These are phyloP conservation scores for Huiozyma naganishii DNA, from an alignment of 805 yeast genomes.

Conservation along the genomic window DNA sequence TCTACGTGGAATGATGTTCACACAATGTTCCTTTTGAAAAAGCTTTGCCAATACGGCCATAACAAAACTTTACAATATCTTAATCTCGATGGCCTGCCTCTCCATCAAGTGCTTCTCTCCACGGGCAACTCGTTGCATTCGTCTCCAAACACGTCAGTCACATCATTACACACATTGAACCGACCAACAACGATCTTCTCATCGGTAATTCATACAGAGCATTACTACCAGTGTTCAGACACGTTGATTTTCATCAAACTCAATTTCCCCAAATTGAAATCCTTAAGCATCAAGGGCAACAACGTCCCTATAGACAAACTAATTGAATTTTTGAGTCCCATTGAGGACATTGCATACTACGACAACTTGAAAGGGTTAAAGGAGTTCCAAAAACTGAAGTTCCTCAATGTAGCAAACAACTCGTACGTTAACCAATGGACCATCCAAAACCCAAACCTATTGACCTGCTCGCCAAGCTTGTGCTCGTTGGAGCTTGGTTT, in stretches of 20 bases:
- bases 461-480: constrained; percentile 38
- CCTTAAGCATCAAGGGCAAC: constrained; percentile 29
- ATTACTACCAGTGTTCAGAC: constrained; percentile 23
- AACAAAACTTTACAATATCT: constrained; percentile 33
- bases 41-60: constrained; percentile 29
- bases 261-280: constrained; percentile 30
- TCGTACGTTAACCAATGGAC: constrained; percentile 51
- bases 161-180: neutral
- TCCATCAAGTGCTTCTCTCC: constrained; percentile 24
- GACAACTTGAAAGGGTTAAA: constrained; percentile 8
- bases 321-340: constrained; percentile 27
- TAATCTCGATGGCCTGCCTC: constrained; percentile 57
- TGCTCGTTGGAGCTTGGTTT: constrained; percentile 58
- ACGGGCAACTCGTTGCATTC: neutral
- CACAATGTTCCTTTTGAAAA: constrained; percentile 34
- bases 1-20: constrained; percentile 46
- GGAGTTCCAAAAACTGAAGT: constrained; percentile 32
- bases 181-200: constrained; percentile 2
- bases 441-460: constrained; percentile 36
- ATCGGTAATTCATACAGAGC: constrained; percentile 11
- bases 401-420: constrained; percentile 58
- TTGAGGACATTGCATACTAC: constrained; percentile 6
- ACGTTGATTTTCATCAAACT: constrained; percentile 31
- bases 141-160: constrained; percentile 1
- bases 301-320: constrained; percentile 27